Evolutionary conservation across 768 basidiomycete genomes (phyloP).

Genomic region (Podaxis pistillaris): DNA sequence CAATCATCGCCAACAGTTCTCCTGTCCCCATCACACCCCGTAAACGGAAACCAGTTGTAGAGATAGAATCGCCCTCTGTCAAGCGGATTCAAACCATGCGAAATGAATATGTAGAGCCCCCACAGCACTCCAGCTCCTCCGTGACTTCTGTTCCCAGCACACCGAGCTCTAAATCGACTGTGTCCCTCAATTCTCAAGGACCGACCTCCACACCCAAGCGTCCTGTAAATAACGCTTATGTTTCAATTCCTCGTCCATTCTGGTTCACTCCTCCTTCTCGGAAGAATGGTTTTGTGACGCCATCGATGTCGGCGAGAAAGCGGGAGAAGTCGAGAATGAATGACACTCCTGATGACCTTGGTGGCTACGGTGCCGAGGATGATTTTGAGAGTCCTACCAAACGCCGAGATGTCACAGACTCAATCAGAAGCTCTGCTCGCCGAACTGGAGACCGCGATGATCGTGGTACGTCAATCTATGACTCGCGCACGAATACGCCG

Average conservation of each 20-base stretch:
- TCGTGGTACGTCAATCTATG: conserved; percentile 44
- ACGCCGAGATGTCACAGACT: conserved; percentile 27
- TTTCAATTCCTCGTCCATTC: conserved; percentile 44
- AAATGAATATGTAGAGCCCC: conserved; percentile 13
- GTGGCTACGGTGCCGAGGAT: conserved; percentile 58
- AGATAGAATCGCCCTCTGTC: conserved; percentile 57
- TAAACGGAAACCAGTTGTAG: conserved; percentile 66
- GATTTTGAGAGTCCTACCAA: conserved; percentile 32
- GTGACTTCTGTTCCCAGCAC: conserved; percentile 24
- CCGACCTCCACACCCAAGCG: conserved; percentile 33
- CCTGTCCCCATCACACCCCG: conserved; percentile 49
- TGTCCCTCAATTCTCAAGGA: conserved; percentile 16
- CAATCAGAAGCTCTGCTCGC: conserved; percentile 48
- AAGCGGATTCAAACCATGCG: conserved; percentile 50
- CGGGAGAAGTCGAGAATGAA: conserved; percentile 31
- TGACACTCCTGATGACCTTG: conserved; percentile 43
- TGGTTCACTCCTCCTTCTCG: conserved; percentile 44
- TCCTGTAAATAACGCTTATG: conserved; percentile 40
- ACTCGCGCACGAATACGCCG: background rate
- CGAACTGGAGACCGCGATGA: conserved; percentile 77
- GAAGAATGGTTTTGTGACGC: conserved; percentile 22
- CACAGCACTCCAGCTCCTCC: conserved; percentile 19
- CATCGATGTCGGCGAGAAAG: conserved; percentile 16
- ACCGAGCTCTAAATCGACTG: conserved; percentile 28
- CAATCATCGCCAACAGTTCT: conserved; percentile 32